These are phyloP conservation scores for Detonula confervacea DNA, from an alignment of 352 stramenopile species.

Conservation along the genomic window DNA sequence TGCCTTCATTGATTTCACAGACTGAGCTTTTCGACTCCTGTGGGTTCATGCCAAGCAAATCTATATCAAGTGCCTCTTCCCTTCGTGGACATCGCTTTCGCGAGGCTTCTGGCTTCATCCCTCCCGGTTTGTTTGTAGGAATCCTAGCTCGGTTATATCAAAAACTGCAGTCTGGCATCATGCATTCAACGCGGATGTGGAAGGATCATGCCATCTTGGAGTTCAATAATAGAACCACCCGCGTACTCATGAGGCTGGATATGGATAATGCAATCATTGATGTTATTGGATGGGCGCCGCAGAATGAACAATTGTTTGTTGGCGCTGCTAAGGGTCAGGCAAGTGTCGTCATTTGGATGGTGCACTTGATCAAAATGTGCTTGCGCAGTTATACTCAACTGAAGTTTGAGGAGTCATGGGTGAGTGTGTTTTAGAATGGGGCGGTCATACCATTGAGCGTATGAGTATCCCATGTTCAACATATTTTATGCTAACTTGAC, in stretches of 20 bases:
- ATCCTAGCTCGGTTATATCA: conserved; percentile 31
- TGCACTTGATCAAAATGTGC: conserved; percentile 39
- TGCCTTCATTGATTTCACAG: conserved; percentile 12
- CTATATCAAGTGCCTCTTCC: background rate
- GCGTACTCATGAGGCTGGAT: conserved; percentile 23
- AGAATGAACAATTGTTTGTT: conserved; percentile 33
- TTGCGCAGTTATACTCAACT: conserved; percentile 27
- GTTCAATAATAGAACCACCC: conserved; percentile 25
- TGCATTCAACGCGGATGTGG: conserved; percentile 26
- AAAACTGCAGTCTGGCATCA: conserved; percentile 1
- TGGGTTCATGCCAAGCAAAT: background rate
- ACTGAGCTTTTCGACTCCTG: background rate
- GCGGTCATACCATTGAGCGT: too few relatives aligned
- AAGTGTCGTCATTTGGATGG: conserved; percentile 32
- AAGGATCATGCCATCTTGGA: conserved; percentile 22
- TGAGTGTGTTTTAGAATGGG: too few relatives aligned
- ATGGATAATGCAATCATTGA: conserved; percentile 22
- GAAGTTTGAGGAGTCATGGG: conserved; percentile 36
- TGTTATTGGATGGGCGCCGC: conserved; percentile 19
- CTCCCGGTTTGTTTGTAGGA: conserved; percentile 34
- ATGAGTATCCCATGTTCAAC: too few relatives aligned
- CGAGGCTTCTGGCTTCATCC: conserved; percentile 35
- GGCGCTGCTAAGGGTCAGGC: conserved; percentile 42
- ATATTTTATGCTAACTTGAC: too few relatives aligned
- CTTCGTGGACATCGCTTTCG: conserved; percentile 36